Base-by-base conservation (phyloP, 2,329 filamentous ascomycete species). In the Aspergillus sp. region DNA sequence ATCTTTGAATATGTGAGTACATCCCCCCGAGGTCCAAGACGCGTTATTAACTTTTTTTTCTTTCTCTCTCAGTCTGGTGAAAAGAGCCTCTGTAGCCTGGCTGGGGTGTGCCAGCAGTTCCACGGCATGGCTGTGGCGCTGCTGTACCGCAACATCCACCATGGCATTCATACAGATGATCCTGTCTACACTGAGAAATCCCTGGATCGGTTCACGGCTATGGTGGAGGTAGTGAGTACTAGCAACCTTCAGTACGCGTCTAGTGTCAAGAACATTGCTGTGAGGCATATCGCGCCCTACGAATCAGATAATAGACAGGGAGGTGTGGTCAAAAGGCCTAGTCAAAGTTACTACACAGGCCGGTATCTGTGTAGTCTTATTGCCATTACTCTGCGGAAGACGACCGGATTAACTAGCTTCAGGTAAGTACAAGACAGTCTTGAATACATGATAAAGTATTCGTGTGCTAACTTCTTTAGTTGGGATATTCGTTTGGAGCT, bases 401-500 rank as follows among this genome's bases (percentile, higher is more conserved):
- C 50, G 30, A 8, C 7, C 3, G 11, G 21, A 10, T n/a, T 53
- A 32, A 39, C 10, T 6, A 15, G 30, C 7, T 53, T 53, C 7
- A 25, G 21, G 50, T 53, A n/a, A 53, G 32, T 53, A 36, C 32
- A 13, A 36, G 11, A 36, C 11, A 36, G 5, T 36, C 10, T 13
- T 2, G 11, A 36, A 36, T 36, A 36, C 32, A 15, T 15, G 15
- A 25, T 36, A 11, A 5, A 5, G 15, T 7, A 19, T 27, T 27
- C 25, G 17, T 52, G 32, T 32, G 25, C 49, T 52, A 3, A 27
- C 4, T 51, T 5, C 13, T 19, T 7, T 6, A 53, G 50, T 23
- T 53, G 50, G 50, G 36, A 53, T 8, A 53, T 53, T 13, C 50
- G 50, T 39, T 13, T 25, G 5, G 50, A 53, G 3, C 50, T 53